Evolutionary conservation across 441 rosid genomes (phyloP), one percentile per base, ranked within the genome.

Genomic region (Mallotus japonicus): DNA sequence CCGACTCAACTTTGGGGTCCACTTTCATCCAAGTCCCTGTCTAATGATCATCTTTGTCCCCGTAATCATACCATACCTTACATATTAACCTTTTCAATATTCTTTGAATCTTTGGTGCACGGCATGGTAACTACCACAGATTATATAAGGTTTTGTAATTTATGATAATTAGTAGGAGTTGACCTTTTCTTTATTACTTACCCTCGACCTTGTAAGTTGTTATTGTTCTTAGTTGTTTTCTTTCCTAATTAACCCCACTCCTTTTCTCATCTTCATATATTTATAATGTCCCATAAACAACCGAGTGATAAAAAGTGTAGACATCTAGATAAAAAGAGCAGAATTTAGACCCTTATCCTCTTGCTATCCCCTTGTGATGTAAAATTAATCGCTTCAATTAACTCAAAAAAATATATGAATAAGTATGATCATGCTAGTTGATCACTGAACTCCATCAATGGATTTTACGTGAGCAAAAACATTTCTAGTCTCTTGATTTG

Each of bases 41-140:
- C 75, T 75, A 77, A 72, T 71, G 68, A 79, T 75, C 83, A 74
- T 73, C 76, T 70, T 67, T 62, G 79, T 69, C 85, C 78, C 80
- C 79, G 59, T 65, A 79, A 85, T 77, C 74, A 81, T 69, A 53
- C 58, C 82, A 44, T 69, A 7, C 68, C 67, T 58, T 65, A 22
- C 51, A 28, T 7, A 28, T 7, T 8, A 71, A 14, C 57, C 69
- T 71, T 73, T 55, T 32, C 44, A 51, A 37, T 37, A 37, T 37
- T 73, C 58, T 46, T 68, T 60, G 73, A 53, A 54, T 54, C 22
- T 54, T 54, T 15, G 54, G 12, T 14, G 15, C 20, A 54, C n/a
- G 40, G 40, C 68, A 68, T 73, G 70, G 54, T 47, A 64, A 73
- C 71, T 37, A 16, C 59, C 69, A 4, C 49, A 67, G 37, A 66